Evolutionary conservation across 2,329 filamentous ascomycete species (phyloP).

Genomic region (Arachnomyces sp.): DNA sequence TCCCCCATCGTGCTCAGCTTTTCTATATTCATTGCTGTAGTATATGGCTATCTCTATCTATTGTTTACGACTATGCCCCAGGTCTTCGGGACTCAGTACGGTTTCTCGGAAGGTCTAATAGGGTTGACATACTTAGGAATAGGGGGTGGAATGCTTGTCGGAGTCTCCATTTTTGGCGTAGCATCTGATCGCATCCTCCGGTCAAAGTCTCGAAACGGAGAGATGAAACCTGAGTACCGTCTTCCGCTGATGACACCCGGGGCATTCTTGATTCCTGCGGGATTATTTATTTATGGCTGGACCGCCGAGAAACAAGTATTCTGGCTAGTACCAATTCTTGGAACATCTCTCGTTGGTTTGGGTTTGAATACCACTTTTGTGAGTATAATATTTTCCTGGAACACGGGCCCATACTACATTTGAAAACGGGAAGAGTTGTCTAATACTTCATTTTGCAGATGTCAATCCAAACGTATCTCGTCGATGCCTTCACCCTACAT

Average conservation of each 20-base stretch:
- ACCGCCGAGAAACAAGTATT: conserved; percentile 45
- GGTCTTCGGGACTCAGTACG: conserved; percentile 19
- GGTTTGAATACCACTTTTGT: conserved; percentile 28
- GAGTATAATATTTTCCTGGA: conserved; percentile 20
- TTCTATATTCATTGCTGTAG: conserved; percentile 39
- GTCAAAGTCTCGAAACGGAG: conserved; percentile 25
- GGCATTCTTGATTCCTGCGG: conserved; percentile 47
- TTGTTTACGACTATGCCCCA: conserved; percentile 33
- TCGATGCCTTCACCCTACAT: conserved; percentile 47
- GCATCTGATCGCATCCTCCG: conserved; percentile 27
- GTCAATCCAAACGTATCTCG: conserved; percentile 55
- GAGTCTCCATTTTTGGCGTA: conserved; percentile 29
- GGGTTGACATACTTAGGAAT: conserved; percentile 30
- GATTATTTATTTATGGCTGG: conserved; percentile 55
- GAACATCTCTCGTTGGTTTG: conserved; percentile 47
- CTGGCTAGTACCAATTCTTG: conserved; percentile 56
- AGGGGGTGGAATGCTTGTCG: conserved; percentile 36
- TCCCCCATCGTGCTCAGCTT: conserved; percentile 48
- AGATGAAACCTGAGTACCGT: conserved; percentile 41
- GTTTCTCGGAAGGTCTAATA: conserved; percentile 18
- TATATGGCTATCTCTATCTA: conserved; percentile 41
- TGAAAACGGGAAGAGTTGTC: no score
- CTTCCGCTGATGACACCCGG: conserved; percentile 51
- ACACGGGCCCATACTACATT: no score
- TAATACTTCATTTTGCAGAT: conserved; percentile 25